A percentile compares a stretch with the other conserved stretches of the same genome.
Conservation (phyloP, 2,329 filamentous ascomycete species). For the Mycosphaerella sp. region DNA sequence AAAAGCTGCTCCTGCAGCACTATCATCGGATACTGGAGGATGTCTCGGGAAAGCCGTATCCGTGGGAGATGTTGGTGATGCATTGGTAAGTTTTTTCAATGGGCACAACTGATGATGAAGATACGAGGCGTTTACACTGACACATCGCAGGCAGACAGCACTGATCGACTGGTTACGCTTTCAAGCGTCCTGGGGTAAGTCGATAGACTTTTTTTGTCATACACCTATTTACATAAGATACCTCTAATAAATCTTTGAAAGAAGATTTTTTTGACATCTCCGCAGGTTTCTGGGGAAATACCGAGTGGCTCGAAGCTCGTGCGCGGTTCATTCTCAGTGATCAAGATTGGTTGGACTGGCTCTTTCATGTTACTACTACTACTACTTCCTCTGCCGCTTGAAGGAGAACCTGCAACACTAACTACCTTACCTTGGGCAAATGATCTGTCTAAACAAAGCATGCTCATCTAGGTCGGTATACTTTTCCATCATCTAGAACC, state of each 20-base stretch:
- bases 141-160: conserved; percentile 43
- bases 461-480: too few relatives aligned
- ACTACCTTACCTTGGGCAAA: too few relatives aligned
- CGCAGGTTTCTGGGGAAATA: conserved; percentile 25
- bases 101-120: too few relatives aligned
- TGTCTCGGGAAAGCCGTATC: conserved; percentile 40
- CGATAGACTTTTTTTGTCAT: too few relatives aligned
- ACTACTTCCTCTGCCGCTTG: background rate
- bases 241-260: too few relatives aligned
- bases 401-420: too few relatives aligned
- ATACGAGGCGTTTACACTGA: too few relatives aligned
- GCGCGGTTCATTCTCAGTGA: conserved; percentile 20
- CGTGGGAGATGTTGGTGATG: conserved; percentile 49
- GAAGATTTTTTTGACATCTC: too few relatives aligned
- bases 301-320: conserved; percentile 24
- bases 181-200: conserved; percentile 32
- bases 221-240: background rate
- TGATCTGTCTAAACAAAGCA: too few relatives aligned
- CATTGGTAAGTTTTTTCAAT: conserved; percentile 48
- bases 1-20: conserved; percentile 46
- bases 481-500: too few relatives aligned
- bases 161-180: conserved; percentile 59
- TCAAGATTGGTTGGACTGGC: conserved; percentile 15
- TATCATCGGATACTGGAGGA: conserved; percentile 44
- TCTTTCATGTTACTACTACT: background rate